Evolutionary conservation across 805 yeast species (phyloP).

Genomic region (Starmerella kuoi): DNA sequence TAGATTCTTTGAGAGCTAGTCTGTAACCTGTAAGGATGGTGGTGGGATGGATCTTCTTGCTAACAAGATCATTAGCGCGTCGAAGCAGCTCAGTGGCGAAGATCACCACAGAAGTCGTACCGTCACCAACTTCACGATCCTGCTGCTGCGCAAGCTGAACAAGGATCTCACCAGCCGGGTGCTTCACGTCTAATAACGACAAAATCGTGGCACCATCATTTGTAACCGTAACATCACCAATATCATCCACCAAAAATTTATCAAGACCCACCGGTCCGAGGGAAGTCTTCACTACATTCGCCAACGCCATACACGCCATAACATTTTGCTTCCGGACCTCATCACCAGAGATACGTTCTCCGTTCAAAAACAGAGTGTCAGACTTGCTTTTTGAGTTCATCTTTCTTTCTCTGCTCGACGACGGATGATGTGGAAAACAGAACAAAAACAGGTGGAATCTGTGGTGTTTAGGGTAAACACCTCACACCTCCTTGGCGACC

Average conservation of each 20-base stretch:
- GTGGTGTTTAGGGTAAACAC: neutral
- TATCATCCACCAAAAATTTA: constrained; percentile 97
- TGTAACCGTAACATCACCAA: constrained; percentile 97
- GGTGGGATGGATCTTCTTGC: constrained; percentile 91
- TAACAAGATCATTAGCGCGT: constrained; percentile 87
- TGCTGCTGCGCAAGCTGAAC: constrained; percentile 98
- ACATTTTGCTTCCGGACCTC: constrained; percentile 92
- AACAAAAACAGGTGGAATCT: neutral
- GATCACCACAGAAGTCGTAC: constrained; percentile 94
- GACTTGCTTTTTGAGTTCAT: constrained; percentile 20
- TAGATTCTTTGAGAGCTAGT: constrained; percentile 83
- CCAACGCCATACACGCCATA: constrained; percentile 77
- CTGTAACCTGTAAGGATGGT: constrained; percentile 95
- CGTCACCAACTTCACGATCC: constrained; percentile 97
- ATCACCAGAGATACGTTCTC: constrained; percentile 90
- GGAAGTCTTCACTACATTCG: constrained; percentile 79
- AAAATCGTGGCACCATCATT: constrained; percentile 98
- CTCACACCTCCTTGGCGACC: too few relatives aligned
- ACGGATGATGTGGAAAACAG: neutral
- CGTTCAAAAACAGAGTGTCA: constrained; percentile 88
- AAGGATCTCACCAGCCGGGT: constrained; percentile 95
- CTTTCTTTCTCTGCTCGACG: neutral
- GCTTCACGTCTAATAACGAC: constrained; percentile 84
- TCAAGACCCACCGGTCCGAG: constrained; percentile 97
- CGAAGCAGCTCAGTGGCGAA: constrained; percentile 86